phyloP scores from a whole-genome alignment of 169 alveolate species.

The Cytauxzoon felis region DNA sequence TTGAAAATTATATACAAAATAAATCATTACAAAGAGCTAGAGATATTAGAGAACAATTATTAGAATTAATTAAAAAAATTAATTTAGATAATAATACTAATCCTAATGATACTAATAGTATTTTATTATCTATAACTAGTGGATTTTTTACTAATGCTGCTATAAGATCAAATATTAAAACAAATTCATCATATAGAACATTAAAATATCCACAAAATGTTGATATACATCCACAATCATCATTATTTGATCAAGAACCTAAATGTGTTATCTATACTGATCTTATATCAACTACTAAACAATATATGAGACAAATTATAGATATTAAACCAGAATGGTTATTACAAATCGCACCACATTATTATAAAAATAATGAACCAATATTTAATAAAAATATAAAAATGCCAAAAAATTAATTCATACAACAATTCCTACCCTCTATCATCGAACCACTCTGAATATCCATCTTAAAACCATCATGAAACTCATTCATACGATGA shows the following conservation, averaged over 20 bases:
- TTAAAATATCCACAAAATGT: conserved; percentile 92
- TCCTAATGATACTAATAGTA: conserved; percentile 75
- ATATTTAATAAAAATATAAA: conserved; percentile 9
- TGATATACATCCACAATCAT: conserved; percentile 91
- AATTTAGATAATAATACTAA: conserved; percentile 70
- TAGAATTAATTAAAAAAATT: conserved; percentile 70
- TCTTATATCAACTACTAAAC: conserved; percentile 92
- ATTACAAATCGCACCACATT: conserved; percentile 95
- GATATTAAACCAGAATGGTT: conserved; percentile 94
- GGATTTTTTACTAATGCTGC: conserved; percentile 95
- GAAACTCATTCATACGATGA: conserved; percentile 53
- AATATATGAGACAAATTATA: conserved; percentile 91
- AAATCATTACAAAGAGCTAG: conserved; percentile 94
- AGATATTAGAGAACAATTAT: conserved; percentile 93
- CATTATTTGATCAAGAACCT: conserved; percentile 86
- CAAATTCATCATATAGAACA: conserved; percentile 89
- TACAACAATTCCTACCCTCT: too few species aligned
- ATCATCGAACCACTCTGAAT: not conserved
- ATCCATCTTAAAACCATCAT: conserved; percentile 58
- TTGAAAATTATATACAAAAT: conserved; percentile 94
- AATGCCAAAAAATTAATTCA: conserved; percentile 22
- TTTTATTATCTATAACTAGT: conserved; percentile 87
- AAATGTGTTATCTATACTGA: conserved; percentile 89
- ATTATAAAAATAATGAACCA: conserved; percentile 72
- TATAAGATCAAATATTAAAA: conserved; percentile 65